Conservation (phyloP, 2,329 filamentous ascomycete genomes). For the Colletotrichum sp. region DNA sequence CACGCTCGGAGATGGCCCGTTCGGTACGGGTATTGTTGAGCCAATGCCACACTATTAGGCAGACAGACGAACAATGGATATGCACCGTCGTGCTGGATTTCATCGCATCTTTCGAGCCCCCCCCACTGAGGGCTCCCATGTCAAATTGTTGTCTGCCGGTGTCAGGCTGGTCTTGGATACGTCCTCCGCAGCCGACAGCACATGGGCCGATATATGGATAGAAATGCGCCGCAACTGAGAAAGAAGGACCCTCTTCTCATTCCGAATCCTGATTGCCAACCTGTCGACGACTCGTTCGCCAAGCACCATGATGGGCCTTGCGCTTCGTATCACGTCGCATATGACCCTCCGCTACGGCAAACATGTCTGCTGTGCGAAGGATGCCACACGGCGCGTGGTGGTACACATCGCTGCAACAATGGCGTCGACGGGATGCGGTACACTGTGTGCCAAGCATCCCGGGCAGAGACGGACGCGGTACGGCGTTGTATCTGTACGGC, state of each 20-base stretch:
- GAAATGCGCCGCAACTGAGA: constrained; percentile 5
- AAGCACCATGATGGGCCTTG: constrained; percentile 6
- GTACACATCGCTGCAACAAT: neutral
- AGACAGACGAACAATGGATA: neutral
- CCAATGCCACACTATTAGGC: neutral
- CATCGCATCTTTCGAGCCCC: constrained; percentile 12
- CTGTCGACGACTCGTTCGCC: constrained; percentile 6
- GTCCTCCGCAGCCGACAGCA: constrained; percentile 5
- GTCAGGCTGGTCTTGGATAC: constrained; percentile 7
- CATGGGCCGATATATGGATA: constrained; percentile 9
- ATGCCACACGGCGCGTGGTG: neutral
- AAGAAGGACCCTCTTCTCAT: constrained; percentile 3
- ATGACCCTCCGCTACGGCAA: neutral
- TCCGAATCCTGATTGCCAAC: neutral
- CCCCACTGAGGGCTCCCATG: neutral
- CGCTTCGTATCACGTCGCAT: constrained; percentile 11
- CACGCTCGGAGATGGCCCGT: constrained; percentile 13
- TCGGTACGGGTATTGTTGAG: constrained; percentile 2
- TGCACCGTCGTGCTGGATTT: neutral
- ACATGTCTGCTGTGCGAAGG: neutral
- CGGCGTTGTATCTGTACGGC: constrained; percentile 1
- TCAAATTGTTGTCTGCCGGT: constrained; percentile 11
- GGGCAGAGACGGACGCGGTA: constrained; percentile 1
- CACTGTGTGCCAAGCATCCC: neutral
- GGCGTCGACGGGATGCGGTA: neutral